Base-by-base conservation (phyloP, 2,329 filamentous ascomycete species). In the Venturia pyrina region DNA sequence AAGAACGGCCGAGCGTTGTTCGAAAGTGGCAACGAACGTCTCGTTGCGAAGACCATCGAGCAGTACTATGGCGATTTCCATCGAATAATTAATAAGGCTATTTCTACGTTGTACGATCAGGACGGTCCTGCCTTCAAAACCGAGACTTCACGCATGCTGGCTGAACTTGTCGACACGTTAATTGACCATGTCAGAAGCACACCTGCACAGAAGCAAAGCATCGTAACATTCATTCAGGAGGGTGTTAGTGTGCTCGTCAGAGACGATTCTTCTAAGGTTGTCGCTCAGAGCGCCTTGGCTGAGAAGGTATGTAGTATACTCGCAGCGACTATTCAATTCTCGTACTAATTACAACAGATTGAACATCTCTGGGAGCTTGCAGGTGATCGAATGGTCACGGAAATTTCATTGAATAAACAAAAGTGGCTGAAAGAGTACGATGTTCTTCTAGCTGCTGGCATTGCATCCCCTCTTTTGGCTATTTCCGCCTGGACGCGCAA, bases 351-450 rank as follows among this genome's bases (percentile, higher is more conserved):
- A 21, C n/a, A 10, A 46, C 17, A 62, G 60, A 46, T 62, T 34
- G 40, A 44, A 7, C 13, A 41, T 19, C 60, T 62, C 21, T 62
- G 60, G 60, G 24, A 62, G 37, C 37, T 46, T 28, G 60, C 21
- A 17, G 43, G 43, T 28, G 60, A 62, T 40, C 32, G 21, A n/a
- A 43, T 34, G 60, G 24, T 17, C 19, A 28, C 60, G 37, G 60
- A 62, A 46, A 34, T 46, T 21, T 62, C 43, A n/a, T 24, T 28
- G 37, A 43, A 43, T 19, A 43, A 28, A 62, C n/a, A 17, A 19
- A 43, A 62, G 37, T 62, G 37, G 60, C 21, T 46, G 60, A 62
- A 21, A 59, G 53, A 59, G 32, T 32, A 59, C 32, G 53, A 59
- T 32, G 8, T 59, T 10, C 28, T 59, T 5, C 53, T 59, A 1